Percentiles rank a stretch among this genome's conserved stretches.
Evolutionary conservation across 345 rosid genomes (phyloP).

Genomic region (Limnanthes douglasii): DNA sequence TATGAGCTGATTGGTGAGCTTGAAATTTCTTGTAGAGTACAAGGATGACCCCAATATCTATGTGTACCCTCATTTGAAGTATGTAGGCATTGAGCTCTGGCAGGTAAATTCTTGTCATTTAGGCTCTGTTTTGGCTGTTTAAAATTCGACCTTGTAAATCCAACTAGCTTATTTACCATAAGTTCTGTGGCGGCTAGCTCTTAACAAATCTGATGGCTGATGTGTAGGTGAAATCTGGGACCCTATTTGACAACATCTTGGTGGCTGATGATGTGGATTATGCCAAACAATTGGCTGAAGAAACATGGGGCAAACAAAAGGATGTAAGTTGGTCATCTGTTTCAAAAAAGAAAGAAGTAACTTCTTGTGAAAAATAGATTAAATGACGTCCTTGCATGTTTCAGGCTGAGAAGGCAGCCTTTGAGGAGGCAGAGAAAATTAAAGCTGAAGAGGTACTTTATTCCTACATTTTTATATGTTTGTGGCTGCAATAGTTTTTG

Average conservation of each 20-base stretch:
- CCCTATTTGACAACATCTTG: slow-evolving; percentile 59
- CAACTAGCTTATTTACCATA: background rate
- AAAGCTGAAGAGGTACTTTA: slow-evolving; percentile 41
- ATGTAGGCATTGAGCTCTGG: slow-evolving; percentile 80
- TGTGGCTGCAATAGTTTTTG: no score
- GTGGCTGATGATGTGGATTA: slow-evolving; percentile 43
- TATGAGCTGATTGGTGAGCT: background rate
- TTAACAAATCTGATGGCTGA: background rate
- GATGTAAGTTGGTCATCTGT: slow-evolving; percentile 28
- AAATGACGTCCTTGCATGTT: slow-evolving; percentile 6
- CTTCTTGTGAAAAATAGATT: no score
- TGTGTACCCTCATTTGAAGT: slow-evolving; percentile 57
- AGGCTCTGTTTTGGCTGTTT: background rate
- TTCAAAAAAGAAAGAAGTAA: no score
- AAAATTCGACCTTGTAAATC: background rate
- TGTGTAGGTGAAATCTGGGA: slow-evolving; percentile 68
- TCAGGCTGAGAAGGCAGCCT: slow-evolving; percentile 80
- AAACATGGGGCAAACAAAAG: slow-evolving; percentile 68
- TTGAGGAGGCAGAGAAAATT: slow-evolving; percentile 62
- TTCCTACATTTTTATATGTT: no score
- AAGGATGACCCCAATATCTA: slow-evolving; percentile 64
- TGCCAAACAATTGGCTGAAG: slow-evolving; percentile 57
- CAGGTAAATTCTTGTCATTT: slow-evolving; percentile 28
- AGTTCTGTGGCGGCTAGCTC: no score
- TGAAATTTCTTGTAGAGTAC: slow-evolving; percentile 25